phyloP scores from a whole-genome alignment of 2,329 filamentous ascomycete species.

The Parastagonospora nodorum region DNA sequence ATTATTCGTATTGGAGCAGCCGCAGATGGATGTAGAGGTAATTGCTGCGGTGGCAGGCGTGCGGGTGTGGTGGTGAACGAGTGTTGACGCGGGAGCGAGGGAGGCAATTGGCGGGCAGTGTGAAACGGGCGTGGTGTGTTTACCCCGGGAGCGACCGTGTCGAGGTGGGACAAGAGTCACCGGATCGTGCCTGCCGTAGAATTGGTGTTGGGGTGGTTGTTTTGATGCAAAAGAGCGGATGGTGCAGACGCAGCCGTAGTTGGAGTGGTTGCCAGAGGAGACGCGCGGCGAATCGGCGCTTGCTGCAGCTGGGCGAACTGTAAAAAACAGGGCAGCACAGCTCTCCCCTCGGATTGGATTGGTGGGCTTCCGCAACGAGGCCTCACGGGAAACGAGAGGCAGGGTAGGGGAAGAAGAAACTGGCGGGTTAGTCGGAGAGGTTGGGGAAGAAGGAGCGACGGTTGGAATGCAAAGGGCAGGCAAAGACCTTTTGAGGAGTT shows the following conservation, averaged over 20 bases:
- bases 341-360: conserved; percentile 25
- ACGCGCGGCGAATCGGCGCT: conserved; percentile 41
- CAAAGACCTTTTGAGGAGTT: conserved; percentile 37
- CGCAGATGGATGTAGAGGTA: conserved; percentile 7
- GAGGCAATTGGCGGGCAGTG: conserved; percentile 19
- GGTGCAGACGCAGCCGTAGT: conserved; percentile 31
- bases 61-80: conserved; percentile 24
- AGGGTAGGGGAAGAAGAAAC: conserved; percentile 23
- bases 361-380: conserved; percentile 15
- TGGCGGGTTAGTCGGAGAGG: conserved; percentile 27
- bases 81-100: conserved; percentile 28
- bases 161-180: conserved; percentile 13
- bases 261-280: conserved; percentile 37
- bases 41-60: conserved; percentile 18
- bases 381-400: conserved; percentile 39
- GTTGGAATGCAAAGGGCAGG: conserved; percentile 38
- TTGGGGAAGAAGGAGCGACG: conserved; percentile 35
- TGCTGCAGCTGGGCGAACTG: conserved; percentile 17
- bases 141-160: conserved; percentile 10
- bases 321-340: conserved; percentile 24
- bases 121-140: conserved; percentile 17
- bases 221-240: conserved; percentile 34
- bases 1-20: conserved; percentile 27
- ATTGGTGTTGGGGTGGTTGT: background rate
- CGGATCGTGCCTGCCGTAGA: conserved; percentile 27